Evolutionary conservation across 2,329 filamentous ascomycete genomes (phyloP).

Genomic region (Sporothrix humicola): DNA sequence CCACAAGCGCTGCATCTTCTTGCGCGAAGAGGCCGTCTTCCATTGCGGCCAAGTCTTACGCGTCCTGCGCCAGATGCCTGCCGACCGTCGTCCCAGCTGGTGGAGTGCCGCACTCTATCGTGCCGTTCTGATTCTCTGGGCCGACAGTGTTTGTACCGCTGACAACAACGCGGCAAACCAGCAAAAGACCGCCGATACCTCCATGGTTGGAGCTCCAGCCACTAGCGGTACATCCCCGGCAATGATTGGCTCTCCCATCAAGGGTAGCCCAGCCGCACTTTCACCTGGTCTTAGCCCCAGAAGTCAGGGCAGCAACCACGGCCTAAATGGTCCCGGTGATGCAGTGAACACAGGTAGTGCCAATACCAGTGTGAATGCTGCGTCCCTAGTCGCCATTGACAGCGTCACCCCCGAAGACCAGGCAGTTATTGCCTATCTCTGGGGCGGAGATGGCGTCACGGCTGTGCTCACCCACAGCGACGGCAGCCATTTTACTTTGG

Average conservation of each 20-base stretch:
- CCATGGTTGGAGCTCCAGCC: background rate
- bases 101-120: conserved; percentile 74
- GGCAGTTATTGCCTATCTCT: conserved; percentile 47
- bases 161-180: conserved; percentile 42
- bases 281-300: conserved; percentile 34
- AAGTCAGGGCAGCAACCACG: conserved; percentile 3
- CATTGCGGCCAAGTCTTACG: conserved; percentile 72
- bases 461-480: conserved; percentile 47
- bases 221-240: background rate
- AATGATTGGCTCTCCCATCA: background rate
- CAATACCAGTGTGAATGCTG: background rate
- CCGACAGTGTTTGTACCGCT: conserved; percentile 61
- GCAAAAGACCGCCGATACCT: background rate
- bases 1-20: conserved; percentile 67
- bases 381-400: conserved; percentile 47
- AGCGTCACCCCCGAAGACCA: conserved; percentile 50
- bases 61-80: conserved; percentile 64
- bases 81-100: conserved; percentile 68
- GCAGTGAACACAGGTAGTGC: conserved; percentile 23
- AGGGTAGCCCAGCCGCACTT: background rate
- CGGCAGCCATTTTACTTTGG: conserved; percentile 46
- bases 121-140: conserved; percentile 67
- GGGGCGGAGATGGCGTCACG: conserved; percentile 47
- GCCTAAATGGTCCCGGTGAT: conserved; percentile 30
- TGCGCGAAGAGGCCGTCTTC: conserved; percentile 67